A percentile compares a stretch with the other conserved stretches of the same genome.
Evolutionary conservation across 75 land plant species (phyloP).

Genomic region (Cunninghamia lanceolata): DNA sequence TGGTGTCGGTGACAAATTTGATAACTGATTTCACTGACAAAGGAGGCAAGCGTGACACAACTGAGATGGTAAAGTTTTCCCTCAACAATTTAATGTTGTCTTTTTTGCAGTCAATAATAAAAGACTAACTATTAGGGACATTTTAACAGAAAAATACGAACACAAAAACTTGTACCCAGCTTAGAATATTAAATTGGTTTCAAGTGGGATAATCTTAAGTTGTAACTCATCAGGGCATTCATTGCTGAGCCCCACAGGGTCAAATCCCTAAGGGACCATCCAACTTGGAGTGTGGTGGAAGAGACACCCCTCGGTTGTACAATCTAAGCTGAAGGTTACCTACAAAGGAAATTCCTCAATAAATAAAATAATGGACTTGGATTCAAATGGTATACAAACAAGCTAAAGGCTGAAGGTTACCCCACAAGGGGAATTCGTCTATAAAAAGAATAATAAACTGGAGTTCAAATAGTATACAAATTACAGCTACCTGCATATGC

Average conservation of each 20-base stretch:
- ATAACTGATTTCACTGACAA: not conserved
- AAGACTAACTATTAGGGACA: not conserved
- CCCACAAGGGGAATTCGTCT: not conserved
- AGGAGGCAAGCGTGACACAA: not conserved
- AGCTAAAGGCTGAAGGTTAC: not conserved
- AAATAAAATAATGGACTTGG: no score
- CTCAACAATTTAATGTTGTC: not conserved
- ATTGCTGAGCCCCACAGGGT: not conserved
- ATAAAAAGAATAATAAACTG: not conserved
- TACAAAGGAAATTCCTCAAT: not conserved
- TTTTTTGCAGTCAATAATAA: not conserved
- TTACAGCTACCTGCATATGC: not conserved
- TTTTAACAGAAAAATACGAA: not conserved
- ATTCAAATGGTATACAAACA: no score
- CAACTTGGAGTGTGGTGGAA: not conserved
- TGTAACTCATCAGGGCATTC: not conserved
- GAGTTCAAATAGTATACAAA: not conserved
- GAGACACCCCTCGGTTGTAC: not conserved
- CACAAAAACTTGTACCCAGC: not conserved
- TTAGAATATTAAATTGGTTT: not conserved
- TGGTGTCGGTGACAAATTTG: not conserved
- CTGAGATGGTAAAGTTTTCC: not conserved
- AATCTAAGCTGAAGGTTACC: not conserved
- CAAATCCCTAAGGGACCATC: not conserved
- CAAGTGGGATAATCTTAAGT: not conserved